Conservation (phyloP, 2,329 filamentous ascomycete species). For the Dothistroma pini region DNA sequence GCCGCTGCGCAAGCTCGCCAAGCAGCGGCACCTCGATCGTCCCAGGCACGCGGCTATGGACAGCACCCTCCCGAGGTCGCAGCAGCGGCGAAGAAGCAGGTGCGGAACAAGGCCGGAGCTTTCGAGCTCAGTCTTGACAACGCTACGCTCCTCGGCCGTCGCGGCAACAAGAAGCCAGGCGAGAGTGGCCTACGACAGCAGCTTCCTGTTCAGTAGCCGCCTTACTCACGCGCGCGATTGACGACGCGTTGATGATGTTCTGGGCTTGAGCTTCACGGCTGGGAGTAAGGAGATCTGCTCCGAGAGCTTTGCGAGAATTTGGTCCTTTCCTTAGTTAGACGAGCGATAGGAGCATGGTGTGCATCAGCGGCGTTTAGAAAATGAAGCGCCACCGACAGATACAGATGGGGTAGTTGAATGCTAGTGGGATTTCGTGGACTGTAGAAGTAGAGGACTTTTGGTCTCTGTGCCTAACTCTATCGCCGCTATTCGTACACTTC, state of each 20-base stretch:
- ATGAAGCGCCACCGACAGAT: neutral
- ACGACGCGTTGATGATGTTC: neutral
- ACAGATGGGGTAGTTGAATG: neutral
- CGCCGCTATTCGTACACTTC: neutral
- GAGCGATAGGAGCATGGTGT: neutral
- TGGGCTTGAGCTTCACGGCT: neutral
- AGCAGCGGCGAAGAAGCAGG: slow-evolving; percentile 76
- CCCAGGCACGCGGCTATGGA: slow-evolving; percentile 69
- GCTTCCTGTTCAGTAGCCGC: slow-evolving; percentile 23
- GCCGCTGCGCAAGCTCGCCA: slow-evolving; percentile 61
- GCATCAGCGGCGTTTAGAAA: neutral
- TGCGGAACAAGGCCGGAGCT: slow-evolving; percentile 66
- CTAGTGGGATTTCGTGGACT: neutral
- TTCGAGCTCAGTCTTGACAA: slow-evolving; percentile 93
- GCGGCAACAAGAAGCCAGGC: slow-evolving; percentile 49
- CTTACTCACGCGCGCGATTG: neutral
- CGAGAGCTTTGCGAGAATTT: neutral
- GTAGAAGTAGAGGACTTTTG: neutral
- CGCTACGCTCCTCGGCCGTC: slow-evolving; percentile 78
- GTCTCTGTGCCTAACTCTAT: neutral
- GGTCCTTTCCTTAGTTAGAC: neutral
- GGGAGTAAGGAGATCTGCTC: neutral
- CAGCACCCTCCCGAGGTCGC: slow-evolving; percentile 84
- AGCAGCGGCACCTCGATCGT: slow-evolving; percentile 47
- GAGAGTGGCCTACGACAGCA: slow-evolving; percentile 47